phyloP scores from a whole-genome alignment of 768 basidiomycete species.

The Auriscalpium vulgare region DNA sequence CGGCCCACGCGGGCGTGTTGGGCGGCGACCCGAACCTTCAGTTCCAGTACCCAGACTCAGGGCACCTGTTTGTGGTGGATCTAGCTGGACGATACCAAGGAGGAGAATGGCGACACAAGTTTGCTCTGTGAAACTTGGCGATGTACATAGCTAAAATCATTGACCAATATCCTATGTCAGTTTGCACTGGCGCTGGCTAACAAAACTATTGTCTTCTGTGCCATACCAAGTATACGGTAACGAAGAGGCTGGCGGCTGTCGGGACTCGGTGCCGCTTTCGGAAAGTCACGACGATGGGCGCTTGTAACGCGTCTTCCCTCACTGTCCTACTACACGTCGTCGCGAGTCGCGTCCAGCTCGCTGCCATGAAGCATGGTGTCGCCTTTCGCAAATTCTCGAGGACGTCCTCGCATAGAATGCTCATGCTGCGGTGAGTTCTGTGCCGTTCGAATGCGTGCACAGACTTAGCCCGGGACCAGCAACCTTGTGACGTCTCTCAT shows the following conservation, averaged over 20 bases:
- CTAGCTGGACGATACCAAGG: slow-evolving; percentile 37
- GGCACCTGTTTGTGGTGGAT: slow-evolving; percentile 46
- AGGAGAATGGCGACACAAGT: slow-evolving; percentile 20
- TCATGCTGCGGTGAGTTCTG: slow-evolving; percentile 75
- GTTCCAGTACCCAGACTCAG: slow-evolving; percentile 44
- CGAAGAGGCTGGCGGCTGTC: too few species aligned
- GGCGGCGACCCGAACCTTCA: slow-evolving; percentile 47
- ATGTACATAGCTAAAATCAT: too few species aligned
- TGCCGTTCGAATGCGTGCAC: not conserved
- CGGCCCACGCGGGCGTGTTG: slow-evolving; percentile 48
- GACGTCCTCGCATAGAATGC: slow-evolving; percentile 84
- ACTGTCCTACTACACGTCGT: not conserved
- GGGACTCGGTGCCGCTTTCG: not conserved
- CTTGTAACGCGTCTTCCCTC: not conserved
- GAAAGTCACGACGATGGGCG: not conserved
- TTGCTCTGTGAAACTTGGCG: slow-evolving; percentile 3
- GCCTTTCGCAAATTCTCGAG: slow-evolving; percentile 90
- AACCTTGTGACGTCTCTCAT: slow-evolving; percentile 92
- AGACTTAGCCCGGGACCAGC: slow-evolving; percentile 30
- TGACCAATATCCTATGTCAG: too few species aligned
- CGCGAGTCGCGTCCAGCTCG: not conserved
- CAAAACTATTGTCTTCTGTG: too few species aligned
- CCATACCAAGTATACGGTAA: too few species aligned
- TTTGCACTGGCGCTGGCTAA: too few species aligned
- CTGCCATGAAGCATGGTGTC: slow-evolving; percentile 85